Evolutionary conservation across 148 eudicot species (phyloP), one percentile per base, ranked within the genome.

Genomic region (Arbutus unedo): DNA sequence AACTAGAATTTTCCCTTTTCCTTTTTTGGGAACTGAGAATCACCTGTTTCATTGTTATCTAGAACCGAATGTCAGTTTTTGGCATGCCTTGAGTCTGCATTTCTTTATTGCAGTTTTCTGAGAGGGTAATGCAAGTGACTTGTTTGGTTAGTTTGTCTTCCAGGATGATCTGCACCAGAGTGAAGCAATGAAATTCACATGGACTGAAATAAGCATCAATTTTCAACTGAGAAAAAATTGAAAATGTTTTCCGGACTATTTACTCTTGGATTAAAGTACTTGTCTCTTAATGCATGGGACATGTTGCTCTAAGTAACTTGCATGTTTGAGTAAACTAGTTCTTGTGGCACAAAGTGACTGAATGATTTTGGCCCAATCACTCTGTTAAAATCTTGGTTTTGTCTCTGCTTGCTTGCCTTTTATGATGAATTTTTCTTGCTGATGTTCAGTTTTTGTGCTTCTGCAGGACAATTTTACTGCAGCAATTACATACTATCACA

Each of bases 401-500:
- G 25, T 49, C 56, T 64, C 38, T 76, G 0, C 68, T 71, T 23
- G 13, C 48, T 71, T 23, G 13, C 48, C 25, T 2, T 83, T 8
- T 66, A 14, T 23, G 13, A 55, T 45, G 78, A 79, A 19, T 77
- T 44, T 47, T 13, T 66, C 45, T 79, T 59, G 68, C 19, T 73
- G 77, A 54, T 81, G 73, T 84, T 49, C 4, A 57, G 70, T 81
- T 53, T 79, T 0, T 73, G 14, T 68, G 60, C 9, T 77, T 79
- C 56, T 88, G 86, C 97, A 96, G 99, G 95, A 91, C 79, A 85
- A 96, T 84, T 91, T 86, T 81, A 84, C 91, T 44, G 88, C 87
- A 47, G 99, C 99, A 43, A 90, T 93, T 84, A 80, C 90, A 70
- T 89, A 91, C 81, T 96, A 96, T 91, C 99, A 96, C 92, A 94